phyloP scores from a whole-genome alignment of 1,139 yeast genomes.

The Candida sanyaensis region DNA sequence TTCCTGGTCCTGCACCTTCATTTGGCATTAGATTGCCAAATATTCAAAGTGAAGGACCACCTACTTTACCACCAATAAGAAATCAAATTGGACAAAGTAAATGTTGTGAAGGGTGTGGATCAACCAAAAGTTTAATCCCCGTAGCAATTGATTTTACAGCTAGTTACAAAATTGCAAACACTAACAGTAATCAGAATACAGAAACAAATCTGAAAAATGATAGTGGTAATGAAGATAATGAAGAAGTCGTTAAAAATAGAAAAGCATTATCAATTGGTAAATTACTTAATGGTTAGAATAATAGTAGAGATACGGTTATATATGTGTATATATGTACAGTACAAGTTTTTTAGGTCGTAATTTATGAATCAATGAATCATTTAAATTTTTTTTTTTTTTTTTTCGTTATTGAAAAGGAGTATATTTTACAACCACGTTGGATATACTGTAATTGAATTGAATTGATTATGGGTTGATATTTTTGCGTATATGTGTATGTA shows the following conservation, averaged over 20 bases:
- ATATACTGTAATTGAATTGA: too few relatives aligned
- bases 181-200: conserved; percentile 10
- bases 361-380: too few relatives aligned
- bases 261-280: conserved; percentile 37
- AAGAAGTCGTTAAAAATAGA: conserved; percentile 5
- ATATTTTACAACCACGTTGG: too few relatives aligned
- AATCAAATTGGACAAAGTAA: conserved; percentile 8
- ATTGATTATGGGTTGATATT: too few relatives aligned
- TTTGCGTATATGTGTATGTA: too few relatives aligned
- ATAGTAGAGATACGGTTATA: neutral
- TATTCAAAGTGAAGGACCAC: conserved; percentile 4
- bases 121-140: conserved; percentile 15
- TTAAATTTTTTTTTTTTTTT: too few relatives aligned
- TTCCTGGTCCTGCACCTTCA: conserved; percentile 45
- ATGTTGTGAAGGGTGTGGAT: conserved; percentile 11
- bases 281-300: conserved; percentile 26
- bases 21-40: conserved; percentile 8
- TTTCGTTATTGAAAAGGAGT: too few relatives aligned
- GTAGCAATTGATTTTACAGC: conserved; percentile 36
- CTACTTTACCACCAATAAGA: conserved; percentile 16
- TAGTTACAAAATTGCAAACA: conserved; percentile 6
- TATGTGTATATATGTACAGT: neutral
- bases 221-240: conserved; percentile 1
- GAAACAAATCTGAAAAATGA: neutral
- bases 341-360: neutral